A percentile compares a stretch with the other conserved stretches of the same genome.
These are phyloP conservation scores for Sugiyamaella qingdaonensis DNA, from an alignment of 805 yeast species.

Conservation along the genomic window DNA sequence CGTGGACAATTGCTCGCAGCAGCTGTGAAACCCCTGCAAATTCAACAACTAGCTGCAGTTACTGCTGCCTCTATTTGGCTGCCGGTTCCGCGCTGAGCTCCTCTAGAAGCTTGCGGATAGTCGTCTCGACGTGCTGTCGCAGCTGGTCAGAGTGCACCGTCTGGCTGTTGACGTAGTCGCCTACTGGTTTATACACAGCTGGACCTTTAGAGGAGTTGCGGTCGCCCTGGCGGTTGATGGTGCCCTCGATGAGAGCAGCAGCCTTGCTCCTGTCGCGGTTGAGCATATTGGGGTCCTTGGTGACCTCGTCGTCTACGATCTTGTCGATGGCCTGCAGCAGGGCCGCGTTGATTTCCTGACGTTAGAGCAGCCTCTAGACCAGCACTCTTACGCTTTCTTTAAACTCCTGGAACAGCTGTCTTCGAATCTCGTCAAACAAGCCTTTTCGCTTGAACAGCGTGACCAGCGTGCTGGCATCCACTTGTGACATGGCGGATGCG, in stretches of 20 bases:
- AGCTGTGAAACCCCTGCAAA: no score
- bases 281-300: conserved; percentile 21
- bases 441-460: conserved; percentile 24
- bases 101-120: conserved; percentile 7
- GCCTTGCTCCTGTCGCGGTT: conserved; percentile 23
- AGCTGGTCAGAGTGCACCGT: conserved; percentile 16
- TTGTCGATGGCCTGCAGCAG: conserved; percentile 18
- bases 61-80: background rate
- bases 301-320: conserved; percentile 23
- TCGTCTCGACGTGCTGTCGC: conserved; percentile 9
- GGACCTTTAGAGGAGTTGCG: background rate
- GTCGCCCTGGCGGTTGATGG: conserved; percentile 16
- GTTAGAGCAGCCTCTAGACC: background rate
- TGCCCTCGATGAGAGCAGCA: conserved; percentile 26
- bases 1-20: no score
- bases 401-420: conserved; percentile 18
- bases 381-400: conserved; percentile 20
- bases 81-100: background rate
- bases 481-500: conserved; percentile 4
- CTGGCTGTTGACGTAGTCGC: conserved; percentile 14
- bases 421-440: conserved; percentile 22
- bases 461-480: conserved; percentile 11
- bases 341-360: conserved; percentile 14
- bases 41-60: no score
- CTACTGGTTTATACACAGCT: conserved; percentile 10